Conservation (phyloP, 129 eudicot species). For the Chrysanthemum lavandulifolium region DNA sequence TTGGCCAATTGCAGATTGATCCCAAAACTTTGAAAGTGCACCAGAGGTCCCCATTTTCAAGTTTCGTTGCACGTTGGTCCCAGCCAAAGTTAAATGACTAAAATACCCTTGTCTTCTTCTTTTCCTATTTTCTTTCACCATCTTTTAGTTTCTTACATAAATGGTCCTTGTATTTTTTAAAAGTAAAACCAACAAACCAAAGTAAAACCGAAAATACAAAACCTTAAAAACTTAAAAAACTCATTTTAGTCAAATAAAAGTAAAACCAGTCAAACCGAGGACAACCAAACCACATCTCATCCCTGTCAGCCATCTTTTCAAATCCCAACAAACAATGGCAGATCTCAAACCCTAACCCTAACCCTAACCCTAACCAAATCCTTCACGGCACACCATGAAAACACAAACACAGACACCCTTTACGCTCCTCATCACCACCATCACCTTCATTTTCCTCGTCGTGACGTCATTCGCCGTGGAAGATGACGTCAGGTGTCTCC, state of each 20-base stretch:
- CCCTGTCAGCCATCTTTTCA: conserved; percentile 35
- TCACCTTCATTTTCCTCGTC: background rate
- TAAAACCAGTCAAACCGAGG: conserved; percentile 22
- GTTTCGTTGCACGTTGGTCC: no score
- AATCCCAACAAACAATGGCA: conserved; percentile 21
- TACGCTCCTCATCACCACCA: background rate
- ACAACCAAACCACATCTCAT: conserved; percentile 22
- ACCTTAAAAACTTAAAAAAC: conserved; percentile 15
- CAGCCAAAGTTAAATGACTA: no score
- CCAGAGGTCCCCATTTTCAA: no score
- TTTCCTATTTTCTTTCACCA: no score
- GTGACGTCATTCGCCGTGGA: conserved; percentile 36
- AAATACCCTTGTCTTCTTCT: no score
- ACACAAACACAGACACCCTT: background rate
- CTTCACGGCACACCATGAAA: conserved; percentile 19
- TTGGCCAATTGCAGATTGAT: no score
- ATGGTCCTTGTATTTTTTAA: no score
- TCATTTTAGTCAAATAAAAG: conserved; percentile 29
- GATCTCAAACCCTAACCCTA: conserved; percentile 9
- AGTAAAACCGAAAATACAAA: conserved; percentile 3
- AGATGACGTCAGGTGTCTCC: conserved; percentile 64
- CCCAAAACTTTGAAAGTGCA: no score
- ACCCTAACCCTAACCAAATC: background rate
- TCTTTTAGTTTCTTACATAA: no score
- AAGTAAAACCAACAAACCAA: no score